Evolutionary conservation across 2,329 filamentous ascomycete genomes (phyloP), one percentile per base, ranked within the genome.

Genomic region (Clonostachys byssicola): DNA sequence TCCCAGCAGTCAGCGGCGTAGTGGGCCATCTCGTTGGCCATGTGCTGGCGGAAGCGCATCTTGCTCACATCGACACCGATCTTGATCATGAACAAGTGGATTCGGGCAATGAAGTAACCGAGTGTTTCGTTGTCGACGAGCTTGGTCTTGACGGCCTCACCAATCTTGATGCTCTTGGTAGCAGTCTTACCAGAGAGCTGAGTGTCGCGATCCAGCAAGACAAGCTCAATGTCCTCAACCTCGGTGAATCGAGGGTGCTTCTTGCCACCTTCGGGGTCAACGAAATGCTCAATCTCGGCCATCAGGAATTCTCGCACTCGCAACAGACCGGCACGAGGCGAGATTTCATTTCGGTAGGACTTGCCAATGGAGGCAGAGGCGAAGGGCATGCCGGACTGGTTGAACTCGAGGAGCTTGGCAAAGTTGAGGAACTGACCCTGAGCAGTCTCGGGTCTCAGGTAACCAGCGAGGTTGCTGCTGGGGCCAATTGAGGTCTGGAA

Each of bases 361-460:
- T 96, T 96, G 70, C 94, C 94, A 64, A 99, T 95, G 38, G 89
- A 95, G 42, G 94, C 94, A 44, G 92, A 97, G 13, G 94, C 94
- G 63, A 99, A 97, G 23, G 94, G 94, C 88, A 99, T 96, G 58
- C 85, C 78, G 60, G 90, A 83, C 70, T 95, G 89, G 75, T 96
- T 97, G 77, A 92, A 97, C 56, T 96, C 92, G 49, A 97, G 85
- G 42, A 99, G 83, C 75, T 96, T 96, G 58, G 87, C 83, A 68
- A 99, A 99, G 72, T 95, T 96, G 55, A 97, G 75, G 72, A 99
- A 99, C 72, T 99, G 94, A 54, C 94, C 94, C 77, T 99, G 94
- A 5, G 94, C 94, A 33, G 94, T 99, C 72, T 99, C 94, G 40
- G 94, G 94, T 47, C 92, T 83, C 49, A 96, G 77, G 67, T 90